A percentile compares a stretch with the other conserved stretches of the same genome.
Conservation (phyloP, 2,329 filamentous ascomycete genomes). For the Neoarthrinium moseri region DNA sequence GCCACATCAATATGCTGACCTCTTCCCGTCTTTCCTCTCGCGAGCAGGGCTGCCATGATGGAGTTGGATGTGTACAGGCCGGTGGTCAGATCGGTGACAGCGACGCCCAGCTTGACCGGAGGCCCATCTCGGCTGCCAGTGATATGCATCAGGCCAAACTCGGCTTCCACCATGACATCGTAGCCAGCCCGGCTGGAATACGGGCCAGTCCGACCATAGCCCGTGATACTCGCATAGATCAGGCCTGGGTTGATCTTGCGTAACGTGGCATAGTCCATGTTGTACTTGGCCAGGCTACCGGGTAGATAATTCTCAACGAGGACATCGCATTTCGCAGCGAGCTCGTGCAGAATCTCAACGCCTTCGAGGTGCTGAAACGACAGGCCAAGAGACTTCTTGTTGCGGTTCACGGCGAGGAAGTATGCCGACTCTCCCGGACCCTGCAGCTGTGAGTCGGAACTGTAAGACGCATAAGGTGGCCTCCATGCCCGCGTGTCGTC, state of each 20-base stretch:
- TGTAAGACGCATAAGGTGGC: slow-evolving; percentile 85
- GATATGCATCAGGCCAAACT: slow-evolving; percentile 98
- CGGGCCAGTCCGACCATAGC: slow-evolving; percentile 93
- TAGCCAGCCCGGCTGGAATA: slow-evolving; percentile 87
- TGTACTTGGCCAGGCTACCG: slow-evolving; percentile 83
- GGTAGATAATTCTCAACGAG: slow-evolving; percentile 97
- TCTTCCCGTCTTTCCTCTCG: slow-evolving; percentile 67
- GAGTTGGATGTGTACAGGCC: slow-evolving; percentile 93
- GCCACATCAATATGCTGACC: slow-evolving; percentile 93
- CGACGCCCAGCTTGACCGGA: slow-evolving; percentile 95
- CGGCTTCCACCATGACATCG: slow-evolving; percentile 99
- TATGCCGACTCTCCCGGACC: slow-evolving; percentile 93
- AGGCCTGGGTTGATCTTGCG: slow-evolving; percentile 78
- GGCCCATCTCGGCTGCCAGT: slow-evolving; percentile 84
- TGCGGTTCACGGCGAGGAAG: slow-evolving; percentile 90
- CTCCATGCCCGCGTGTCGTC: slow-evolving; percentile 98
- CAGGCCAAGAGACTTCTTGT: slow-evolving; percentile 91
- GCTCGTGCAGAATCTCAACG: slow-evolving; percentile 80
- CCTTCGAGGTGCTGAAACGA: slow-evolving; percentile 86
- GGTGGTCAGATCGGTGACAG: slow-evolving; percentile 93
- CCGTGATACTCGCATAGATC: slow-evolving; percentile 95
- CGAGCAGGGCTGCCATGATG: slow-evolving; percentile 90
- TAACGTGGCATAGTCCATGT: slow-evolving; percentile 82
- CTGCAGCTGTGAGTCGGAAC: slow-evolving; percentile 52
- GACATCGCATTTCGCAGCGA: slow-evolving; percentile 83